phyloP scores from a whole-genome alignment of 352 stramenopile genomes.

The Phytophthora sojae region DNA sequence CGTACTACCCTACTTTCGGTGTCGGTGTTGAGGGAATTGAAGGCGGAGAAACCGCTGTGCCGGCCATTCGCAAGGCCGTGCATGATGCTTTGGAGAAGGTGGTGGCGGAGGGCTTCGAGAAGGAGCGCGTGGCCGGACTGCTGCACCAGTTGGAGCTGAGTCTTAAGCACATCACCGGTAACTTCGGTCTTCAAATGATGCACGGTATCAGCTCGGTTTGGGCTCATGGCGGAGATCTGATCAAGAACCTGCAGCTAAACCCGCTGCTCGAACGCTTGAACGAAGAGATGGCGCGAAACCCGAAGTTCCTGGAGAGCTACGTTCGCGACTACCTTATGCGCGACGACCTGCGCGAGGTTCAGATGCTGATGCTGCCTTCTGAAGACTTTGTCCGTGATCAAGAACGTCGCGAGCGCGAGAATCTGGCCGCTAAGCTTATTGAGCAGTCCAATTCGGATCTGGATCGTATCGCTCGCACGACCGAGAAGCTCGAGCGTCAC shows the following conservation, averaged over 20 bases:
- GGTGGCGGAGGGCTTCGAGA: conserved; percentile 74
- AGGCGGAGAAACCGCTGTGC: conserved; percentile 52
- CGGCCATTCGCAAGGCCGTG: conserved; percentile 68
- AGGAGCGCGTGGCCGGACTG: conserved; percentile 72
- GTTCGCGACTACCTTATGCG: conserved; percentile 63
- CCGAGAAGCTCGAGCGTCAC: conserved; percentile 61
- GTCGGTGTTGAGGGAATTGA: conserved; percentile 80
- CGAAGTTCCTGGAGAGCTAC: conserved; percentile 73
- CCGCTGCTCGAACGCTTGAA: conserved; percentile 66
- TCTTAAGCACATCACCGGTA: conserved; percentile 85
- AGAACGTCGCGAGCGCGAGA: conserved; percentile 55
- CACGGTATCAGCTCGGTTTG: conserved; percentile 76
- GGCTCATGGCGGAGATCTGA: conserved; percentile 71
- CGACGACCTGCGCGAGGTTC: conserved; percentile 59
- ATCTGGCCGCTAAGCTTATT: conserved; percentile 52
- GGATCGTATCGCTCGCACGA: conserved; percentile 56
- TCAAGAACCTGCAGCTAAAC: conserved; percentile 77
- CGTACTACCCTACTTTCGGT: conserved; percentile 80
- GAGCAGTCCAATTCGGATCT: conserved; percentile 62
- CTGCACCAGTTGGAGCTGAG: conserved; percentile 86
- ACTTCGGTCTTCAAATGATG: conserved; percentile 86
- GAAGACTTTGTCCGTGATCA: conserved; percentile 68
- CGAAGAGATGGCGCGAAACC: conserved; percentile 65
- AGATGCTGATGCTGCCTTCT: conserved; percentile 80
- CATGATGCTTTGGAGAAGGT: conserved; percentile 61